phyloP scores from a whole-genome alignment of 176 grass and related monocot genomes.

The Chrysopogon serrulatus region DNA sequence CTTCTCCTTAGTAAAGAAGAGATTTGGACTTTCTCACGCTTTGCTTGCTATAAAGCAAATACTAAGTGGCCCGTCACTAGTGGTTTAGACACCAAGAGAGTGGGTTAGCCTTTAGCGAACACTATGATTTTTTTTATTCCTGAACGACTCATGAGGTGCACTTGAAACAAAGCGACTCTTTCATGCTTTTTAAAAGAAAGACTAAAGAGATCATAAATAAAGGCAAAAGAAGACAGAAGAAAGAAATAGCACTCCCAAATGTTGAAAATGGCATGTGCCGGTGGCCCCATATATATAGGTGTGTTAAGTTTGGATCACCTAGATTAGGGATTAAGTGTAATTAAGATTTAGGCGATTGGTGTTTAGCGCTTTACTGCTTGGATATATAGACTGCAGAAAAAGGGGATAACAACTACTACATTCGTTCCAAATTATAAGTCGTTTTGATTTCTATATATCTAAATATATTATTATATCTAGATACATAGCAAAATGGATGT shows the following conservation, averaged over 20 bases:
- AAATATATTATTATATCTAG: too few species aligned
- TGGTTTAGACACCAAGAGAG: neutral
- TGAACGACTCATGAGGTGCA: neutral
- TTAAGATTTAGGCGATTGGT: too few species aligned
- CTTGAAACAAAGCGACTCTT: neutral
- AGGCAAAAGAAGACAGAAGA: constrained; percentile 18
- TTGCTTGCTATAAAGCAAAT: neutral
- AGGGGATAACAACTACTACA: too few species aligned
- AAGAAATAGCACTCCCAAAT: neutral
- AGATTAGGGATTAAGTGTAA: too few species aligned
- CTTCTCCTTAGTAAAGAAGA: neutral
- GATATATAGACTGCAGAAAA: too few species aligned
- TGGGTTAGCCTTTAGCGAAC: neutral
- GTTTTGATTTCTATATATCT: too few species aligned
- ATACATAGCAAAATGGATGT: too few species aligned
- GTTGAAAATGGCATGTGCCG: neutral
- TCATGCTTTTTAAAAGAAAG: neutral
- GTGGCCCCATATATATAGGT: too few species aligned
- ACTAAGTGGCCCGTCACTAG: neutral
- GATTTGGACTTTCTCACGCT: too few species aligned
- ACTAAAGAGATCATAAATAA: neutral
- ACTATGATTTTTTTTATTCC: neutral
- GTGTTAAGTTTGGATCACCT: too few species aligned
- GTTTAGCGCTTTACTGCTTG: too few species aligned
- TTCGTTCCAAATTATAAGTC: too few species aligned